Base-by-base conservation (phyloP, 2,329 filamentous ascomycete species). In the Paradendryphiella salina region DNA sequence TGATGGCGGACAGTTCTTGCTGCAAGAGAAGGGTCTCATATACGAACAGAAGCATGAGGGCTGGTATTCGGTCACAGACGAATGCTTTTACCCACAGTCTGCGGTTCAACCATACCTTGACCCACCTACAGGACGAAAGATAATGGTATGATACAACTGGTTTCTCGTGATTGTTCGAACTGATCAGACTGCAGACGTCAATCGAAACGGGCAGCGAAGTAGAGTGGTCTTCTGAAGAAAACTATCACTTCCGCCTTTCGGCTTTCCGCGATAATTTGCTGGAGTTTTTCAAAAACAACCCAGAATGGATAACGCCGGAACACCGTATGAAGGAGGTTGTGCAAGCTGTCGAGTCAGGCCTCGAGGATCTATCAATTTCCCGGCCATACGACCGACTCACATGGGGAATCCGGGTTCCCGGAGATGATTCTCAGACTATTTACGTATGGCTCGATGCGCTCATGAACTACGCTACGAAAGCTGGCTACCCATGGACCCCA, bases 401-500 rank as follows among this genome's bases (percentile, higher is more conserved):
- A 18, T 99, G 94, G 94, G 94, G 94, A 3, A 88, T 99, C 49
- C 85, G 81, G 5, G 94, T 96, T 20, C 94, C 94, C 0, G 86
- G 86, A 45, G 94, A 99, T 65, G 77, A 82, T 0, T 83, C 79
- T 14, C 94, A 97, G 73, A 97, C 92, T 2, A 93, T 99, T 50
- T 99, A 99, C 67, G 95, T 99, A 26, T 99, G 94, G 94, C 82
- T 99, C 0, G 95, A 99, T 74, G 94, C 94, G 1, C 82, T 99
- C 23, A 82, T 97, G 65, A 99, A 96, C 73, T 99, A 99, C 71
- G 76, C 94, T 43, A 96, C 92, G 13, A 90, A 87, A 56, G 84
- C 90, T 1, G 91, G 93, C 11, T 97, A 95, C 68, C 90, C 90
- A 28, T 90, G 87, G 84, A 75, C 84, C 0, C 86, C 88, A 0